Evolutionary conservation across 305 asterid genomes (phyloP), one percentile per base, ranked within the genome.

Genomic region (Plantago lanceolata): DNA sequence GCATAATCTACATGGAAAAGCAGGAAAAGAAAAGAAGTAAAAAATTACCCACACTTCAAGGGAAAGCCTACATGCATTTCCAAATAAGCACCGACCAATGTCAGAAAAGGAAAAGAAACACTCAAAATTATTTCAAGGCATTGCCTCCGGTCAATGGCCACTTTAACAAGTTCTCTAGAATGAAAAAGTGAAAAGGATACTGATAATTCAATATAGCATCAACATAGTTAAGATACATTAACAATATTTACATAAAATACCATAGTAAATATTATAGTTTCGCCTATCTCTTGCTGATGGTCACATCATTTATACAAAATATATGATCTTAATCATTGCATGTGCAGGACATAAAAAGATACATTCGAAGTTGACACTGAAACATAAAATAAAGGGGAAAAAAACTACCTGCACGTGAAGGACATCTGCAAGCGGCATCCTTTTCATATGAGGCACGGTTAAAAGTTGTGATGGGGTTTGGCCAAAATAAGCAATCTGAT

Each of bases 381-480:
- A 24, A 19, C 11, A 35, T 53, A 67, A 70, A 35, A 63, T 14
- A 72, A 66, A 26, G 28, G 33, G 59, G 68, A 61, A 40, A 31
- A n/a, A 49, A 33, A 56, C 47, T 71, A 90, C 99, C 99, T 94
- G 99, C 85, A 88, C 77, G 78, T 88, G 94, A 83, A 94, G 99
- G 76, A 88, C 93, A 68, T 94, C 99, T 63, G 83, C 75, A 54
- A 90, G 81, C 5, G 88, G 80, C 93, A 83, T 82, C 78, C 92
- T 79, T 76, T 90, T 88, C 80, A 86, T 81, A 88, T 90, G 99
- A 65, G 99, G 97, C 52, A 74, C 76, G n/a, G 90, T 88, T 47
- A 94, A 78, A 76, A 94, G 95, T 75, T 94, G 99, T 29, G 97
- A 94, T 21, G 99, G 99, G 72, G 99, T 94, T 81, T 94, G 99